Conservation (phyloP, 2,329 filamentous ascomycete genomes). For the Amauroascus verrucosus region DNA sequence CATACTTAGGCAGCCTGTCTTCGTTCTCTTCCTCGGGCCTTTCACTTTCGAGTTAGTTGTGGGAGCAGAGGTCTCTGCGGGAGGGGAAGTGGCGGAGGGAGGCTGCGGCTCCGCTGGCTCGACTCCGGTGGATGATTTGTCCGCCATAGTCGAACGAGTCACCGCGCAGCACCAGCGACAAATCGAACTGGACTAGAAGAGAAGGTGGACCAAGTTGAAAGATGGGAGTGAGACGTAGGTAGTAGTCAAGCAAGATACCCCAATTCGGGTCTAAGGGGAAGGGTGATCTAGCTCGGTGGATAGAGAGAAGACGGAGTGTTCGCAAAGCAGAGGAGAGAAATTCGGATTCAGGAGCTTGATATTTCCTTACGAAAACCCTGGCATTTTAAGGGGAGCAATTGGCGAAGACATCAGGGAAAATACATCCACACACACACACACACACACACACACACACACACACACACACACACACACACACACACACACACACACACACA, state of each 20-base stretch:
- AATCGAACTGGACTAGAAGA: not conserved
- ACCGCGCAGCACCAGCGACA: not conserved
- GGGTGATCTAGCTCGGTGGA: not conserved
- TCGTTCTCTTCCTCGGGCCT: slow-evolving; percentile 59
- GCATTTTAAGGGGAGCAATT: not conserved
- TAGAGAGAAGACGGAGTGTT: not conserved
- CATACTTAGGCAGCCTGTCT: slow-evolving; percentile 84
- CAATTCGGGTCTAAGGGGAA: not conserved
- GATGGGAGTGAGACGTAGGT: not conserved
- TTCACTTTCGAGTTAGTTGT: slow-evolving; percentile 20
- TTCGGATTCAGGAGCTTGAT: not conserved
- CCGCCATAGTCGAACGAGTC: slow-evolving; percentile 1
- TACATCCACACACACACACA: too few relatives aligned
- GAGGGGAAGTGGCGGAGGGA: not conserved
- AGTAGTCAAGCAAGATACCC: not conserved
- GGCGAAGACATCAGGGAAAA: not conserved
- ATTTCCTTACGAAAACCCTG: not conserved
- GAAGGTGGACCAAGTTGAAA: not conserved
- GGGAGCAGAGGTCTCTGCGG: slow-evolving; percentile 14
- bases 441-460: too few relatives aligned
- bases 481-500: too few relatives aligned
- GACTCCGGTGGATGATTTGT: not conserved
- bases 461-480: too few relatives aligned
- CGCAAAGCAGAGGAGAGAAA: not conserved
- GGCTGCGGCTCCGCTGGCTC: not conserved